Base-by-base conservation (phyloP, 2,329 filamentous ascomycete genomes). In the Aspergillus bombycis region DNA sequence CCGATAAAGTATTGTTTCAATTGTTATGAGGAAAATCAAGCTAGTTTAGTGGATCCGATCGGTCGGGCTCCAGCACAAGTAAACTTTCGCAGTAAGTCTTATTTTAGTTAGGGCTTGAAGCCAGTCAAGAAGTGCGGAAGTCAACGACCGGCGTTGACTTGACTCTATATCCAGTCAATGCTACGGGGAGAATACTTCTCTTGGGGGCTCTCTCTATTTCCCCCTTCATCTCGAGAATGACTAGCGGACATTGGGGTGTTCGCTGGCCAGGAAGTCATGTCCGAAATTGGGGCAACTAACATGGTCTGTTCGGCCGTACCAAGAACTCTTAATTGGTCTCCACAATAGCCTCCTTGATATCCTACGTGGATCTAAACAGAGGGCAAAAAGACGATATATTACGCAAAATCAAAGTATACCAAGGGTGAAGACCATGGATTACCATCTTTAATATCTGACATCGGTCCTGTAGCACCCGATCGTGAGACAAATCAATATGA, bases 11-110 rank as follows among this genome's bases (percentile, higher is more conserved):
- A 50, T 50, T 50, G 14, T 50, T 50, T 61, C 48, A 56, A 57
- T 45, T 55, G 45, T 30, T 36, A 55, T 30, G 38, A 60, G 57
- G 60, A 64, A 65, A 61, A 63, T 30, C 55, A 61, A 61, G 60
- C 67, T 70, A 67, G 65, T 67, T 63, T 65, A 66, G 68, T 70
- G 67, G 67, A 68, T 63, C 67, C 67, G 65, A 70, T 70, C 68
- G 65, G 60, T 64, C 62, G 65, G 66, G 65, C 65, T 70, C 59
- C 56, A 61, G 65, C 66, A 55, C 58, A 68, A 59, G 57, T 65
- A 65, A 65, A 66, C 58, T 62, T 59, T 56, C 61, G 23, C 46
- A 19, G 46, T 19, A 50, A 50, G 46, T 50, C 46, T 50, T 50
- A 30, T 30, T 50, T 50, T 50, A 50, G 46, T 50, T 50, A 50